Evolutionary conservation across 495 filamentous ascomycete species (phyloP), one percentile per base, ranked within the genome.

Genomic region (Lasiosphaeris hirsuta): DNA sequence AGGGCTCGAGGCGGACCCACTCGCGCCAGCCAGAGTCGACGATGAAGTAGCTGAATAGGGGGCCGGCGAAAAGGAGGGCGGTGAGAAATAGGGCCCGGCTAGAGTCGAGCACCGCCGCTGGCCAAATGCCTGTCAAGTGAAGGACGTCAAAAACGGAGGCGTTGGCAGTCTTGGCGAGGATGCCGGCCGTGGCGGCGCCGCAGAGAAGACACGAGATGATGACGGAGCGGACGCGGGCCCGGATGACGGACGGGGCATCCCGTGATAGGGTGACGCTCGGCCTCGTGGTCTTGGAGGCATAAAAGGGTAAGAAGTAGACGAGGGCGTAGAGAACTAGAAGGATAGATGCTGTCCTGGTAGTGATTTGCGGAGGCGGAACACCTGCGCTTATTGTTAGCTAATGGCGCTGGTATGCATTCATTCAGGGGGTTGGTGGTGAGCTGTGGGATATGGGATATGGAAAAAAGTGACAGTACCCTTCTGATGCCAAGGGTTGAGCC

Each of bases 291-390:
- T 82, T 63, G 18, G 86, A 94, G 59, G 93, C 74, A 74, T 97
- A 97, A 78, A 98, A 90, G 35, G 94, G 92, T 35, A 89, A 73
- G 72, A 97, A 90, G 76, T 97, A 98, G 75, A 88, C 69, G 56
- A 90, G 66, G 4, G 92, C 96, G 69, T 93, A 90, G 54, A 86
- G 68, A 52, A 92, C 70, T 83, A 92, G 51, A 17, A 61, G 63
- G 44, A 61, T 9, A 38, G 47, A 41, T 48, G 69, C 67, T 9
- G 64, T 49, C 11, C 36, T 39, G 34, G 60, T 53, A 46, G 49
- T 62, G 62, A 65, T 61, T 43, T 59, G 67, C 34, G 68, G 63
- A 10, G 65, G 63, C 19, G 56, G 37, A 10, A 60, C 35, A 40
- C 56, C 61, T 66, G 52, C 10, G 15, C 13, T 7, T 42, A 0